phyloP scores from a whole-genome alignment of 176 grass and related monocot species.

The Ensete ventricosum region DNA sequence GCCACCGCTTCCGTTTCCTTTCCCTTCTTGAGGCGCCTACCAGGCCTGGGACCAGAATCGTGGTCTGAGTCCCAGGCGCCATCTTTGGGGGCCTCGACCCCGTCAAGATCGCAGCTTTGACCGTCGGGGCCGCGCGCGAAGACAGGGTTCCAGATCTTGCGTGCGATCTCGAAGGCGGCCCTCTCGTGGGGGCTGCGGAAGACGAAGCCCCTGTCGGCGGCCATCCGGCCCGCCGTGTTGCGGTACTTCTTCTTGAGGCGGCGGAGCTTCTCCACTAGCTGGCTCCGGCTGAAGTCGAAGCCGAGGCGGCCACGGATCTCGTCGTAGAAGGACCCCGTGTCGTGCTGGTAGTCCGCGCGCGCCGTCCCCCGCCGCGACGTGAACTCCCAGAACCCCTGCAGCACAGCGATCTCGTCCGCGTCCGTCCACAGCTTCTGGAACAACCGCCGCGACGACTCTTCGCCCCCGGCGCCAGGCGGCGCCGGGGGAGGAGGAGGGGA shows the following conservation, averaged over 20 bases:
- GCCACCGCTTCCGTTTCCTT: neutral
- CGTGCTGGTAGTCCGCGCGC: slow-evolving; percentile 24
- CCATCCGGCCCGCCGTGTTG: slow-evolving; percentile 9
- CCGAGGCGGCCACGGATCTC: slow-evolving; percentile 12
- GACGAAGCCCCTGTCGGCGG: neutral
- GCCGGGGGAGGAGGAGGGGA: neutral
- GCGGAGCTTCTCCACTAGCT: slow-evolving; percentile 15
- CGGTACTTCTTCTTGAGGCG: slow-evolving; percentile 25
- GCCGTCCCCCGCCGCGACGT: slow-evolving; percentile 21
- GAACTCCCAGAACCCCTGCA: slow-evolving; percentile 23
- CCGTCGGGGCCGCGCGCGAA: neutral
- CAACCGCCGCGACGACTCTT: neutral
- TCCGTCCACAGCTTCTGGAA: slow-evolving; percentile 27
- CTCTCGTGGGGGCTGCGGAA: slow-evolving; percentile 23
- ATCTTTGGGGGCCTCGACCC: neutral
- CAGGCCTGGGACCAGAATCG: neutral
- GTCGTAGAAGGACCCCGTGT: slow-evolving; percentile 19
- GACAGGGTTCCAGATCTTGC: slow-evolving; percentile 21
- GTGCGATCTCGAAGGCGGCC: slow-evolving; percentile 20
- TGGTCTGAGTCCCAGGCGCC: neutral
- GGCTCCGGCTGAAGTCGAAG: slow-evolving; percentile 17
- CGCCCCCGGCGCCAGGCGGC: neutral
- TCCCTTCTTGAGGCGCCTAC: neutral
- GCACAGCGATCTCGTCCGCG: slow-evolving; percentile 24
- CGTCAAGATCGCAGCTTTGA: slow-evolving; percentile 4